Conservation (phyloP, 306 rosid genomes). For the Mimosa bimucronata region DNA sequence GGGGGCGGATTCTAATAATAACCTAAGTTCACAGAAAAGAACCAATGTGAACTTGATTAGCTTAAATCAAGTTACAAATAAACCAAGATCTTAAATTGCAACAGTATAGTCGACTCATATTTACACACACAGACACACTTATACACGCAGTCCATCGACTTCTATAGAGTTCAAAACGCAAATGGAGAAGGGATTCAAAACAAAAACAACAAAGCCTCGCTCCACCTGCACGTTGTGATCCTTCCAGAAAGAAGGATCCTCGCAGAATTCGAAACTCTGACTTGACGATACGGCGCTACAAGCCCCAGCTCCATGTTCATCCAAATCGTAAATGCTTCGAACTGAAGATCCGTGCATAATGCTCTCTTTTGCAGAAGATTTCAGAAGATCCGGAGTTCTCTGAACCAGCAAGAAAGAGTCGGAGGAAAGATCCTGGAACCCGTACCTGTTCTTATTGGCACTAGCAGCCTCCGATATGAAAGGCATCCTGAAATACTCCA, state of each 20-base stretch:
- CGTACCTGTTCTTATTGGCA: slow-evolving; percentile 83
- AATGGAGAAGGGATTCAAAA: neutral
- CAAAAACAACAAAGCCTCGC: neutral
- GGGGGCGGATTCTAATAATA: slow-evolving; percentile 93
- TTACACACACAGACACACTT: neutral
- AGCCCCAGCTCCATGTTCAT: slow-evolving; percentile 44
- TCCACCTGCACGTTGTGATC: slow-evolving; percentile 96
- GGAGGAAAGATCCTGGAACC: slow-evolving; percentile 73
- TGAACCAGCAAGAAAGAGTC: slow-evolving; percentile 51
- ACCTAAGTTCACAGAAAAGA: slow-evolving; percentile 56
- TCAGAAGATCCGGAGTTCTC: slow-evolving; percentile 68
- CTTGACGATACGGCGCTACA: slow-evolving; percentile 45
- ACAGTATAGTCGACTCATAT: neutral
- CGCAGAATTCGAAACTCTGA: slow-evolving; percentile 73
- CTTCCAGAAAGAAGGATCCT: slow-evolving; percentile 96
- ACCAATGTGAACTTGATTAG: slow-evolving; percentile 18
- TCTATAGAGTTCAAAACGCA: neutral
- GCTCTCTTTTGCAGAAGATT: slow-evolving; percentile 60
- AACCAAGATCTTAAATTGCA: neutral
- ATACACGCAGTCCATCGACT: neutral
- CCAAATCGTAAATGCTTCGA: slow-evolving; percentile 57
- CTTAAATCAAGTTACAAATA: slow-evolving; percentile 11
- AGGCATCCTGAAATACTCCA: slow-evolving; percentile 51
- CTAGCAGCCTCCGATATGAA: slow-evolving; percentile 82
- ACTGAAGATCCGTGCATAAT: slow-evolving; percentile 50